Conservation (phyloP, 176 grass and related monocot genomes). For the Phoenix roebelenii region DNA sequence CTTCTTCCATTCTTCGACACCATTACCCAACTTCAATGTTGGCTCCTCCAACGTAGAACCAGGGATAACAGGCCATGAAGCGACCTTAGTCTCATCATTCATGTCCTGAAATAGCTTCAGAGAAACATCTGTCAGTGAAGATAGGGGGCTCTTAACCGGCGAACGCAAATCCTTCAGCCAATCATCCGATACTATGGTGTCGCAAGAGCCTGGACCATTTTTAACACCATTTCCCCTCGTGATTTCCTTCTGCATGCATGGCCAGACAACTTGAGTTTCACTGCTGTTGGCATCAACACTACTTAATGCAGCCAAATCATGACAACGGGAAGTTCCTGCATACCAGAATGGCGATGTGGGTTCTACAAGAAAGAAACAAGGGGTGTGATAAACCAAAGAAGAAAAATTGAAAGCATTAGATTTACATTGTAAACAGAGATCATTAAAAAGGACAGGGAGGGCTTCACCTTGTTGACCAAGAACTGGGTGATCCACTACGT, state of each 20-base stretch:
- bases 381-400: background rate
- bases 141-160: conserved; percentile 18
- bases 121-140: conserved; percentile 26
- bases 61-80: background rate
- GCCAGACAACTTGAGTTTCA: conserved; percentile 38
- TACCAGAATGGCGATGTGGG: conserved; percentile 39
- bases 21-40: conserved; percentile 15
- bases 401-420: background rate
- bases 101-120: conserved; percentile 37
- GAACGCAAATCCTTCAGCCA: conserved; percentile 46
- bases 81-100: conserved; percentile 15
- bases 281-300: conserved; percentile 25
- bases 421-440: background rate
- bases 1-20: conserved; percentile 26
- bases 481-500: background rate
- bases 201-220: conserved; percentile 33
- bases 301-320: conserved; percentile 26
- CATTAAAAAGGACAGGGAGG: background rate
- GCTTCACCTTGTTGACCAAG: background rate
- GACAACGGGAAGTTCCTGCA: conserved; percentile 32
- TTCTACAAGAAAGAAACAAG: conserved; percentile 24
- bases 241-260: conserved; percentile 11
- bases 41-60: conserved; percentile 24
- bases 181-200: conserved; percentile 20
- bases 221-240: conserved; percentile 21